phyloP scores from a whole-genome alignment of 371 early-diverging fungal species.

The Sporodiniella umbellata region DNA sequence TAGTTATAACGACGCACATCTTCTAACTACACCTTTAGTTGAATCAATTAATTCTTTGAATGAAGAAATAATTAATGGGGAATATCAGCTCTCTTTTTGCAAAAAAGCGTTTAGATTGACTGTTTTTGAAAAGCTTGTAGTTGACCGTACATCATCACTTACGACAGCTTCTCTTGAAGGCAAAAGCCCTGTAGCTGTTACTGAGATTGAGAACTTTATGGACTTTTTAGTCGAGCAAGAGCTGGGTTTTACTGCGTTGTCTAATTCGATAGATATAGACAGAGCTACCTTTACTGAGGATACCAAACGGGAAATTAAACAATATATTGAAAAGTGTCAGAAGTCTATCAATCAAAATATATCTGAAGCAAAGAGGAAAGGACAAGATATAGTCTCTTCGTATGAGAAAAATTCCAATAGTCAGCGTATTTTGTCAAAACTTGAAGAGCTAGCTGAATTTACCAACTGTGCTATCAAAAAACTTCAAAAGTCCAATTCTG shows the following conservation, averaged over 20 bases:
- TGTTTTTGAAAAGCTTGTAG: background rate
- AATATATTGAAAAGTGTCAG: background rate
- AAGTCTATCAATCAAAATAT: background rate
- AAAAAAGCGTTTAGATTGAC: background rate
- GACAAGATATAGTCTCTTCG: background rate
- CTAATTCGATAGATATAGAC: background rate
- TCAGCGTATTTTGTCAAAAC: constrained; percentile 16
- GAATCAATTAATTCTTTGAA: background rate
- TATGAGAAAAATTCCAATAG: background rate
- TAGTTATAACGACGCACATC: background rate
- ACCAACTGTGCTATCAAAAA: constrained; percentile 13
- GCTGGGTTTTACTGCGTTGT: background rate
- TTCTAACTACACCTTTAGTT: background rate
- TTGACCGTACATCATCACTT: background rate
- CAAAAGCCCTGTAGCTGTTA: background rate
- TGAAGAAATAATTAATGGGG: background rate
- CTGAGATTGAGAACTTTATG: constrained; percentile 8
- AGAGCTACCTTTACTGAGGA: background rate
- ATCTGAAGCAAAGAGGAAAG: background rate
- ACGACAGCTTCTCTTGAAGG: background rate
- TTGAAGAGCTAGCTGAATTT: constrained; percentile 28
- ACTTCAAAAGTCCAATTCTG: background rate
- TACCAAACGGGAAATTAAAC: background rate
- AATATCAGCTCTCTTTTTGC: background rate
- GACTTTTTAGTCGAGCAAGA: constrained; percentile 18